Conservation (phyloP, 192 early-diverging fungal species). For the Coemansia umbellata region DNA sequence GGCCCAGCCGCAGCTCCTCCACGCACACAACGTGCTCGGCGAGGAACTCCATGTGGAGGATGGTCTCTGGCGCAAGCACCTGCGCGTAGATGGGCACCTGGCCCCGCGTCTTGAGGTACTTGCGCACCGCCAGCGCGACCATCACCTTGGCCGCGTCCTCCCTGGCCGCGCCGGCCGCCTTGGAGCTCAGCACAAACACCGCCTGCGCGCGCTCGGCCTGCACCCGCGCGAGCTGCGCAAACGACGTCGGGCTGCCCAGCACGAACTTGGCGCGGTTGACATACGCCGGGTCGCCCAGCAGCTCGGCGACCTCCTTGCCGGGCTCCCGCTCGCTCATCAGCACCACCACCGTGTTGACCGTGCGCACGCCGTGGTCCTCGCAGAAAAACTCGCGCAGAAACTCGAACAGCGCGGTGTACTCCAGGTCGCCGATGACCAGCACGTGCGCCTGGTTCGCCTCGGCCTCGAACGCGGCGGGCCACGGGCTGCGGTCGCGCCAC, state of each 20-base stretch:
- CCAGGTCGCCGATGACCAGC: conserved; percentile 63
- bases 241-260: conserved; percentile 62
- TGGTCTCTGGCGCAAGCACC: conserved; percentile 66
- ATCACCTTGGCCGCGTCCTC: conserved; percentile 71
- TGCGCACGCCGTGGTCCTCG: conserved; percentile 66
- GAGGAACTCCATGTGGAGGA: conserved; percentile 64
- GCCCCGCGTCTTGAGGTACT: conserved; percentile 50
- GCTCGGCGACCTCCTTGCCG: conserved; percentile 51
- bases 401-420: conserved; percentile 57
- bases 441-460: conserved; percentile 57
- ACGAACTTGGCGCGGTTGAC: conserved; percentile 66
- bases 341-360: conserved; percentile 64
- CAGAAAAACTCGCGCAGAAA: conserved; percentile 79
- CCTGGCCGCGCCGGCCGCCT: conserved; percentile 44
- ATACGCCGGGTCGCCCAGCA: conserved; percentile 67
- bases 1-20: conserved; percentile 67
- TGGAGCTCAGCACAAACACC: conserved; percentile 59
- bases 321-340: conserved; percentile 61
- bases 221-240: conserved; percentile 54
- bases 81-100: conserved; percentile 56
- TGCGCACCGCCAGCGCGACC: conserved; percentile 67
- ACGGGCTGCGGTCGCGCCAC: conserved; percentile 57
- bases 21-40: conserved; percentile 70
- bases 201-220: conserved; percentile 54
- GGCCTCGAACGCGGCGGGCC: conserved; percentile 53